These are phyloP conservation scores for Stemphylium lycopersici DNA, from an alignment of 2,329 filamentous ascomycete species.

Conservation along the genomic window DNA sequence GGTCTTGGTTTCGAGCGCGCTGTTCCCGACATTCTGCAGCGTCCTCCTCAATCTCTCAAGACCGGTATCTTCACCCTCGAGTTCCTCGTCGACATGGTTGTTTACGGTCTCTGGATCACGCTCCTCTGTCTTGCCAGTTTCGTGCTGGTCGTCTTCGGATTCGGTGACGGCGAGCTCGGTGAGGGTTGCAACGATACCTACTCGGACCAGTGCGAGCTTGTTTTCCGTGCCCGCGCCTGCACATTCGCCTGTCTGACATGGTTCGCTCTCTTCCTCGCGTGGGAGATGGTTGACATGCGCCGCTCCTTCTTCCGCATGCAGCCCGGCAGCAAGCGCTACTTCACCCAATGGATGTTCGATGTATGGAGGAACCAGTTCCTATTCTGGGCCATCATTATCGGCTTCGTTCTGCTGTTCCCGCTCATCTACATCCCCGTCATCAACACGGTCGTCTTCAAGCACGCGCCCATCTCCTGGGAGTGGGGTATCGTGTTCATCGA, in stretches of 20 bases:
- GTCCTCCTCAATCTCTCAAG: conserved; percentile 23
- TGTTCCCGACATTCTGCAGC: conserved; percentile 40
- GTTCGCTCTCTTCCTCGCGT: conserved; percentile 77
- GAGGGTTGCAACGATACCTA: conserved; percentile 45
- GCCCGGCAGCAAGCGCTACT: conserved; percentile 59
- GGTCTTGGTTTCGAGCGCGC: conserved; percentile 45
- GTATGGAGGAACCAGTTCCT: conserved; percentile 75
- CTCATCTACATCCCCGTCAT: conserved; percentile 70
- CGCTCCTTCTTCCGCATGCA: conserved; percentile 78
- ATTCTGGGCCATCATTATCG: conserved; percentile 53
- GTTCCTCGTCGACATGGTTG: conserved; percentile 45
- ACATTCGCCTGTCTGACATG: conserved; percentile 77
- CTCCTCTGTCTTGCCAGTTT: conserved; percentile 43
- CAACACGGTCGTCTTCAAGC: conserved; percentile 70
- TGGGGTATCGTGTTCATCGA: conserved; percentile 71
- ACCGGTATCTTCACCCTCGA: conserved; percentile 44
- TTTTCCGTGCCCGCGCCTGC: conserved; percentile 66
- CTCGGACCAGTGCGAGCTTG: conserved; percentile 39
- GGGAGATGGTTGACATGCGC: conserved; percentile 77
- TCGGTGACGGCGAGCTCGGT: conserved; percentile 42
- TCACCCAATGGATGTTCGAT: conserved; percentile 66
- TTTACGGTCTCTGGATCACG: conserved; percentile 45
- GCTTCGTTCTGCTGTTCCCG: conserved; percentile 55
- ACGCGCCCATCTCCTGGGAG: conserved; percentile 70
- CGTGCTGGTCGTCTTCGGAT: conserved; percentile 43